Conservation (phyloP, 2,329 filamentous ascomycete genomes). For the Penicillium sp. region DNA sequence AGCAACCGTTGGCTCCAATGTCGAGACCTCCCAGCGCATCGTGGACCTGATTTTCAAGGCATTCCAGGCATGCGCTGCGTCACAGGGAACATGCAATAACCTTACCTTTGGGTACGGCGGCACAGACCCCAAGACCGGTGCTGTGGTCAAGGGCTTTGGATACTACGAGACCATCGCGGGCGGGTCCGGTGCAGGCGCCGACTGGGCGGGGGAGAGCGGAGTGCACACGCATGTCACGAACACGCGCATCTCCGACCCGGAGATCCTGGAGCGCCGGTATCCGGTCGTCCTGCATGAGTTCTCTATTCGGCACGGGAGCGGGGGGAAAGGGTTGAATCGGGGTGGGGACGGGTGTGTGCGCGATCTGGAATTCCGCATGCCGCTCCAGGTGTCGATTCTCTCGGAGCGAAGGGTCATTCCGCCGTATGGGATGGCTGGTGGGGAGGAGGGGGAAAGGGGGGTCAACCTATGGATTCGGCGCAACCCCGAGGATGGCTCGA, state of each 20-base stretch:
- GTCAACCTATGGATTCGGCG: too few relatives aligned
- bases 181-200: constrained; percentile 74
- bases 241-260: constrained; percentile 80
- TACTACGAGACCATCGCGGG: constrained; percentile 89
- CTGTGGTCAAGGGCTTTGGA: constrained; percentile 69
- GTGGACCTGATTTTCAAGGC: constrained; percentile 83
- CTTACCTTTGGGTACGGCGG: constrained; percentile 83
- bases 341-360: constrained; percentile 81
- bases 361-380: constrained; percentile 83
- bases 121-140: constrained; percentile 47
- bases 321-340: constrained; percentile 65
- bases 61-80: constrained; percentile 77
- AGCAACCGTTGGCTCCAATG: constrained; percentile 63
- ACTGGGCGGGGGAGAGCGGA: constrained; percentile 76
- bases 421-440: constrained; percentile 84
- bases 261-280: constrained; percentile 80
- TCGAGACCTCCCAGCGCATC: constrained; percentile 70
- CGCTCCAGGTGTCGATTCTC: constrained; percentile 79
- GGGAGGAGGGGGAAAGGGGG: constrained; percentile 76
- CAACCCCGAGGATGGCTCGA: too few relatives aligned
- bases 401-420: constrained; percentile 75
- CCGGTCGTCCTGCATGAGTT: constrained; percentile 77
- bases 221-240: constrained; percentile 90
- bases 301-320: constrained; percentile 66
- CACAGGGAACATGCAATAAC: constrained; percentile 82